Evolutionary conservation across 176 grass and related monocot genomes (phyloP), one percentile per base, ranked within the genome.

Genomic region (Puccinellia tenuiflora): DNA sequence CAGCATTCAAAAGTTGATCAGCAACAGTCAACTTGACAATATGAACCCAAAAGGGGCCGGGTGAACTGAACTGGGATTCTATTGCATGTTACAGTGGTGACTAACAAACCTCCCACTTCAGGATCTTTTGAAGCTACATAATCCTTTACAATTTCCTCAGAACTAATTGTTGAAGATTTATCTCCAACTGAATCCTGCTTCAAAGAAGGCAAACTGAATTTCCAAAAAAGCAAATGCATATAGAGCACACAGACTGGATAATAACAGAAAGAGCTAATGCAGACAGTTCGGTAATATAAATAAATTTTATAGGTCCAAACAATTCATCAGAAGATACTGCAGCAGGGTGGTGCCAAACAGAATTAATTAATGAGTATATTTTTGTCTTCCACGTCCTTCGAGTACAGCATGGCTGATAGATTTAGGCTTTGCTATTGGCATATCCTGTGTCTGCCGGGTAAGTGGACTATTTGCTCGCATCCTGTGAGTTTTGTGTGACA

Each of bases 31-130:
- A 40, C 74, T 54, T 40, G n/a, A 33, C 29, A 77, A 60, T n/a
- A 25, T 30, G 68, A 51, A 61, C 64, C 21, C 21, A 35, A 45
- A 50, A 34, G 22, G 35, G 59, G 7, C 16, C 40, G 17, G 13
- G 22, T 47, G 21, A 84, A 47, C 14, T 21, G 57, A 81, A 81
- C 51, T 68, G 6, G 56, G 56, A 77, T 56, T 88, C 33, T 87
- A 35, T 71, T 55, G 42, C 60, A 79, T 62, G 60, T 18, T 64
- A 67, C 76, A 79, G 9, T 3, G 9, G 8, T 63, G 79, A 31
- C 3, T 56, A 47, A 83, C 72, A 59, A 85, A 97, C 89, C 87
- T 82, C 43, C 68, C 63, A 57, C 75, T 75, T 85, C 89, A 82
- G 59, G 73, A 79, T 76, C 89, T 69, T 86, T 84, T 38, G 79